Conservation (phyloP, 805 yeast species). For the Candida vaughaniae region DNA sequence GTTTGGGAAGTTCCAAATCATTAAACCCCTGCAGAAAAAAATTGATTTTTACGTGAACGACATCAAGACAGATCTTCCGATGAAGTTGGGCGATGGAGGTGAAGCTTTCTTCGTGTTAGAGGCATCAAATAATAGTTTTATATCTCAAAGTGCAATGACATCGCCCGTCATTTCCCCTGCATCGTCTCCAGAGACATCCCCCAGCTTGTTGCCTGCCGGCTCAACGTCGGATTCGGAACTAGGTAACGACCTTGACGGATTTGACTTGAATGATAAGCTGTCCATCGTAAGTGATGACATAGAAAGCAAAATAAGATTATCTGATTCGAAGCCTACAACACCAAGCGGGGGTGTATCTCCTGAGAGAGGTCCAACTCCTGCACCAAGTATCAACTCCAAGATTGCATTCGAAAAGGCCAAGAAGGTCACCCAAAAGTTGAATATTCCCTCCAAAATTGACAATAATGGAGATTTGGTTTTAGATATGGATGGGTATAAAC, state of each 20-base stretch:
- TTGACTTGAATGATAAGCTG: slow-evolving; percentile 27
- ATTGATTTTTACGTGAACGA: slow-evolving; percentile 89
- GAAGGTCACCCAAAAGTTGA: slow-evolving; percentile 64
- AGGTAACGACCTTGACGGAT: slow-evolving; percentile 30
- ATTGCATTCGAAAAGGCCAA: slow-evolving; percentile 58
- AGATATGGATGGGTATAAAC: slow-evolving; percentile 95
- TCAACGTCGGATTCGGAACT: slow-evolving; percentile 13
- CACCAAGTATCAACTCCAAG: slow-evolving; percentile 30
- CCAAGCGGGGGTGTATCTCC: slow-evolving; percentile 9
- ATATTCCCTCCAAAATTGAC: slow-evolving; percentile 85
- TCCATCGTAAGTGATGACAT: slow-evolving; percentile 19
- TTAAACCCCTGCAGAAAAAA: slow-evolving; percentile 93
- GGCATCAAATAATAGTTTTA: slow-evolving; percentile 58
- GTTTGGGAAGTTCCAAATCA: slow-evolving; percentile 89
- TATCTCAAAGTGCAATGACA: slow-evolving; percentile 77
- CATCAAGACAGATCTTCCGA: slow-evolving; percentile 75
- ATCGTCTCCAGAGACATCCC: slow-evolving; percentile 56
- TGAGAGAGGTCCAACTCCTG: slow-evolving; percentile 18
- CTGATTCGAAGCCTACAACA: slow-evolving; percentile 15
- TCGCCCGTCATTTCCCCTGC: slow-evolving; percentile 78
- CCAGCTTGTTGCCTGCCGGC: slow-evolving; percentile 20
- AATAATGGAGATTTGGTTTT: slow-evolving; percentile 86
- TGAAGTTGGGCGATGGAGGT: slow-evolving; percentile 97
- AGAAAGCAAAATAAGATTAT: slow-evolving; percentile 28
- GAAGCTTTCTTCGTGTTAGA: slow-evolving; percentile 97